A percentile compares a stretch with the other conserved stretches of the same genome.
Evolutionary conservation across 1,139 yeast genomes (phyloP).

Genomic region (Scheffersomyces parashehatae): DNA sequence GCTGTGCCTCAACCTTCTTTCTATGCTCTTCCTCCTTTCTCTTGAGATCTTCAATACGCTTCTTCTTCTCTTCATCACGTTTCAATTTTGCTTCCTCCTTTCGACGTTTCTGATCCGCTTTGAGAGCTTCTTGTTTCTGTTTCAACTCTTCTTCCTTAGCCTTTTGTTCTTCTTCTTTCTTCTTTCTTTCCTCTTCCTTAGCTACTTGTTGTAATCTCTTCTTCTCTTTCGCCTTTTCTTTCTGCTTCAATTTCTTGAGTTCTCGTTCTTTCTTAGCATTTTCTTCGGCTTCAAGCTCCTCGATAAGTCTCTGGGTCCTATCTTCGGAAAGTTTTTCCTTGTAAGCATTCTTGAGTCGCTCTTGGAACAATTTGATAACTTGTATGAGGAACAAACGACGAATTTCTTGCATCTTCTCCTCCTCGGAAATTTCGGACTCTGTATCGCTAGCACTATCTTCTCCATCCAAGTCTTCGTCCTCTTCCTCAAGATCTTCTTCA

Average conservation of each 20-base stretch:
- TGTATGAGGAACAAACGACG: slow-evolving; percentile 74
- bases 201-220: slow-evolving; percentile 68
- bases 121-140: slow-evolving; percentile 36
- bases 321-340: slow-evolving; percentile 75
- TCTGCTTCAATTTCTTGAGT: slow-evolving; percentile 67
- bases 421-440: slow-evolving; percentile 54
- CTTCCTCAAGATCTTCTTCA: slow-evolving; percentile 28
- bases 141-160: slow-evolving; percentile 37
- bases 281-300: slow-evolving; percentile 79
- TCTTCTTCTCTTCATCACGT: slow-evolving; percentile 56
- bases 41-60: slow-evolving; percentile 39
- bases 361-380: slow-evolving; percentile 73
- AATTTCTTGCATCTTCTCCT: slow-evolving; percentile 72
- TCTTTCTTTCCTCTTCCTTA: slow-evolving; percentile 70
- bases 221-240: slow-evolving; percentile 78
- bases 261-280: slow-evolving; percentile 68
- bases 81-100: slow-evolving; percentile 52
- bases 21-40: slow-evolving; percentile 50
- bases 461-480: slow-evolving; percentile 27
- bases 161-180: slow-evolving; percentile 55
- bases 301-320: slow-evolving; percentile 68
- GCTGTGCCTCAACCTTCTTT: slow-evolving; percentile 47
- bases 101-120: slow-evolving; percentile 44
- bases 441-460: slow-evolving; percentile 32
- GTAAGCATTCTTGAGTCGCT: slow-evolving; percentile 68